Evolutionary conservation across 1,284 basidiomycete species (phyloP).

Genomic region (Naganishia cerealis): DNA sequence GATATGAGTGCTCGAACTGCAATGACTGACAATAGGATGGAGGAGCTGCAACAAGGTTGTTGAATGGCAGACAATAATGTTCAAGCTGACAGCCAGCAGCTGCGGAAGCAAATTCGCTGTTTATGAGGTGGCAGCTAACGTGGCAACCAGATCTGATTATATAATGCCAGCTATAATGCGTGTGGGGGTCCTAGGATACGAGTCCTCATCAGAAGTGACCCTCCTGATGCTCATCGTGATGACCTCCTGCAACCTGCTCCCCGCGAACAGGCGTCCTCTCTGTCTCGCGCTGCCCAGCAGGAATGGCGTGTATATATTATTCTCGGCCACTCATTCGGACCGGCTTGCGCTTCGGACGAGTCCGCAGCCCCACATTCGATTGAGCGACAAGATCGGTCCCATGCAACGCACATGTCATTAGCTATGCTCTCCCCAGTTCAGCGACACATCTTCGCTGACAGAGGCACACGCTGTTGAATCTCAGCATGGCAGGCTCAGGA

Average conservation of each 20-base stretch:
- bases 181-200: too few relatives aligned
- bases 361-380: background rate
- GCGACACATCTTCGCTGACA: background rate
- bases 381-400: too few relatives aligned
- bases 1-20: background rate
- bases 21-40: background rate
- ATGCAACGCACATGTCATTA: background rate
- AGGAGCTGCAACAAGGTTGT: background rate
- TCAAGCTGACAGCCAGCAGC: constrained; percentile 4
- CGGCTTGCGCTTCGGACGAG: background rate
- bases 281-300: too few relatives aligned
- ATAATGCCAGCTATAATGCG: too few relatives aligned
- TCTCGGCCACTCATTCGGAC: background rate
- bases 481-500: background rate
- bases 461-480: background rate
- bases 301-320: background rate
- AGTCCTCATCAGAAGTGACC: too few relatives aligned
- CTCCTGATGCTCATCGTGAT: too few relatives aligned
- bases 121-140: too few relatives aligned
- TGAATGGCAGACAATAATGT: background rate
- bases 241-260: too few relatives aligned
- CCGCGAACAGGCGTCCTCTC: too few relatives aligned
- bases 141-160: background rate
- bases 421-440: background rate
- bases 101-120: constrained; percentile 13